A percentile compares a stretch with the other conserved stretches of the same genome.
Conservation (phyloP, 345 rosid genomes). For the Pelargonium nanum region DNA sequence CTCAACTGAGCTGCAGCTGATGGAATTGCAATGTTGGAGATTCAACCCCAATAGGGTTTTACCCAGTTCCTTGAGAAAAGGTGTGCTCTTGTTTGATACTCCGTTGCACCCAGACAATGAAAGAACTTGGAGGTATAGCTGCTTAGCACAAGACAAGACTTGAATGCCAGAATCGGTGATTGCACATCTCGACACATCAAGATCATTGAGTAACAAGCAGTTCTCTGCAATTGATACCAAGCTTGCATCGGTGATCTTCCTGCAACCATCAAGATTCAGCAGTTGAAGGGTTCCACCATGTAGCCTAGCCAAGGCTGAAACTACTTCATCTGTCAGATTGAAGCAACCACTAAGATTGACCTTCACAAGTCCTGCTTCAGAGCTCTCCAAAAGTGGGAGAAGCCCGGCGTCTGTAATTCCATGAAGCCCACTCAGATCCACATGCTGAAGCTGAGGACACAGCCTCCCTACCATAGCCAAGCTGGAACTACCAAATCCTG, state of each 20-base stretch:
- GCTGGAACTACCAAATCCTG: constrained; percentile 50
- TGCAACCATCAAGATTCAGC: constrained; percentile 58
- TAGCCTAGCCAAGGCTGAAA: constrained; percentile 29
- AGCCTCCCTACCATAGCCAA: constrained; percentile 44
- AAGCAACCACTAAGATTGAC: constrained; percentile 52
- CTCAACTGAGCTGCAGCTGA: constrained; percentile 36
- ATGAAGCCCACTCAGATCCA: constrained; percentile 45
- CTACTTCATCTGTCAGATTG: constrained; percentile 44
- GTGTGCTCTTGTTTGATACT: constrained; percentile 40
- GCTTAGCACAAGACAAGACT: constrained; percentile 35
- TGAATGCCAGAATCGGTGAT: constrained; percentile 44
- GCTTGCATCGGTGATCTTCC: constrained; percentile 56
- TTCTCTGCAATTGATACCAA: constrained; percentile 41
- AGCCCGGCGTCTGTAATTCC: constrained; percentile 58
- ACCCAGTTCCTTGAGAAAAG: constrained; percentile 36
- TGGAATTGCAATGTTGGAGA: constrained; percentile 52
- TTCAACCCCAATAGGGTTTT: constrained; percentile 49
- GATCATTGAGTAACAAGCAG: constrained; percentile 47
- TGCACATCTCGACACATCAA: constrained; percentile 49
- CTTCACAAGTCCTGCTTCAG: constrained; percentile 46
- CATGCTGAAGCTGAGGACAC: constrained; percentile 58
- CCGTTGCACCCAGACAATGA: constrained; percentile 48
- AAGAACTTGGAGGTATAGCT: constrained; percentile 42
- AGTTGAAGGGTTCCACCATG: constrained; percentile 55
- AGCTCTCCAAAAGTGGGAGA: constrained; percentile 37